A percentile compares a stretch with the other conserved stretches of the same genome.
Conservation (phyloP, 495 filamentous ascomycete species). For the Xylaria scruposa region DNA sequence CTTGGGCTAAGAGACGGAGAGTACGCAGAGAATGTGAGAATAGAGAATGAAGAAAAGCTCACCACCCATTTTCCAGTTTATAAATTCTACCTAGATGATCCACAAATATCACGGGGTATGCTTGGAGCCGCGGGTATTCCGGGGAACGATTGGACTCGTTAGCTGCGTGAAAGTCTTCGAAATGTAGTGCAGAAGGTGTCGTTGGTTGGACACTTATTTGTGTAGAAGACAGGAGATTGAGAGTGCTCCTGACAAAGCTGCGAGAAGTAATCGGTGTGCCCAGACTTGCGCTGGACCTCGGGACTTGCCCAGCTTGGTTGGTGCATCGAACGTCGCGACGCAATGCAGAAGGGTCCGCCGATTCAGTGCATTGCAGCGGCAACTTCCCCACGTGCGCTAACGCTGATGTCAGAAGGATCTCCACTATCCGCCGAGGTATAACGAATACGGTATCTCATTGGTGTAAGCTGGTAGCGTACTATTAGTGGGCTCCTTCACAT, state of each 20-base stretch:
- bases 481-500: conserved; percentile 25
- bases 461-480: neutral
- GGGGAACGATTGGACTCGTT: neutral
- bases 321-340: conserved; percentile 11
- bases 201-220: neutral
- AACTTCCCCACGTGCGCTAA: conserved; percentile 25
- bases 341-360: neutral
- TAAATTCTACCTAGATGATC: conserved; percentile 15
- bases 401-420: conserved; percentile 37
- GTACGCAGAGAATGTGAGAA: neutral
- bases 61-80: conserved; percentile 40
- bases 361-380: conserved; percentile 23
- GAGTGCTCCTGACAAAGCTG: conserved; percentile 9
- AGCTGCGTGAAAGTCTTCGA: neutral
- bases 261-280: conserved; percentile 5
- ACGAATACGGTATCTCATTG: conserved; percentile 14
- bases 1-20: neutral
- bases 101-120: conserved; percentile 13
- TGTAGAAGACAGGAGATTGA: neutral
- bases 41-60: conserved; percentile 22
- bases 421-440: conserved; percentile 38
- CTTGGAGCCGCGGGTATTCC: conserved; percentile 22
- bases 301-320: conserved; percentile 26
- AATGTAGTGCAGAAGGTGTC: neutral
- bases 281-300: conserved; percentile 30